These are phyloP conservation scores for Plasmodium vinckei DNA, from an alignment of 169 alveolate genomes.

Conservation along the genomic window DNA sequence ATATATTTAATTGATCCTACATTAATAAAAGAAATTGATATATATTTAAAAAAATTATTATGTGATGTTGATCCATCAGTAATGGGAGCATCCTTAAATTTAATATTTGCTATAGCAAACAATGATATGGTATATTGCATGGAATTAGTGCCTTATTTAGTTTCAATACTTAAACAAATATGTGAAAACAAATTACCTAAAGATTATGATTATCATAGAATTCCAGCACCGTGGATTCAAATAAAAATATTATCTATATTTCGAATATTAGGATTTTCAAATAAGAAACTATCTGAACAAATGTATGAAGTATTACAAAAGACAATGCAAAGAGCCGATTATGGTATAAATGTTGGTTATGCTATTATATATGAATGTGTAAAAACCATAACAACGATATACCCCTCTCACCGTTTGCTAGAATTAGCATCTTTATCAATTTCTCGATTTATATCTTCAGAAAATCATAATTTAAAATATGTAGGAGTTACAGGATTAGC, in stretches of 20 bases:
- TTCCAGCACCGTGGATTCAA: constrained; percentile 98
- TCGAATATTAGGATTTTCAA: constrained; percentile 90
- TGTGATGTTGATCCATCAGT: constrained; percentile 96
- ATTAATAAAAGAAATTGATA: constrained; percentile 81
- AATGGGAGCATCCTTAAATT: constrained; percentile 94
- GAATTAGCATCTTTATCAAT: constrained; percentile 89
- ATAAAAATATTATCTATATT: constrained; percentile 89
- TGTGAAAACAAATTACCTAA: constrained; percentile 93
- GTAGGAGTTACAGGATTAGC: constrained; percentile 94
- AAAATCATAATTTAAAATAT: constrained; percentile 92
- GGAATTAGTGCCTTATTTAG: constrained; percentile 90
- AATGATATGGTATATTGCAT: constrained; percentile 86
- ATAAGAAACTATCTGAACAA: constrained; percentile 89
- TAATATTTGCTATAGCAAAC: constrained; percentile 86
- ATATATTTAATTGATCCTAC: constrained; percentile 86
- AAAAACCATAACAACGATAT: constrained; percentile 92
- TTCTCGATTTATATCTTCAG: constrained; percentile 89
- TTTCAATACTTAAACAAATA: constrained; percentile 93
- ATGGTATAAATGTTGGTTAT: constrained; percentile 92
- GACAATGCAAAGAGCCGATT: constrained; percentile 89
- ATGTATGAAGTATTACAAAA: constrained; percentile 92
- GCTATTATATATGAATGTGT: constrained; percentile 95
- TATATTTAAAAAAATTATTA: constrained; percentile 90
- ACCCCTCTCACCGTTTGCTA: constrained; percentile 89
- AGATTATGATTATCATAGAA: constrained; percentile 95